Conservation (phyloP, 768 basidiomycete genomes). For the Suillus brevipes region DNA sequence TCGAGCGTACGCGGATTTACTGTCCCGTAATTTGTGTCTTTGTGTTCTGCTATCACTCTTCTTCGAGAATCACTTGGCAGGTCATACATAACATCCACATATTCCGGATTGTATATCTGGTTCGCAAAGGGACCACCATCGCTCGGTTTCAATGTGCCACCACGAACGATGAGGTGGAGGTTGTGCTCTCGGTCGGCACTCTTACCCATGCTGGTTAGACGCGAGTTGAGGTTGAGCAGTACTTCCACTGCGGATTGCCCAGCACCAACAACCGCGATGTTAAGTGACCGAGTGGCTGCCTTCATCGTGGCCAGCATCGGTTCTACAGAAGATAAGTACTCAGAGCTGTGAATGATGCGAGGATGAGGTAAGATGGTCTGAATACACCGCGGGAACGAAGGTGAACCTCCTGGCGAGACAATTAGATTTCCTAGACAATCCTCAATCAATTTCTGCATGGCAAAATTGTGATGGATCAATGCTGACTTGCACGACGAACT, state of each 20-base stretch:
- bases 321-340: conserved; percentile 41
- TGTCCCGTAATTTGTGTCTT: conserved; percentile 53
- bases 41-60: conserved; percentile 43
- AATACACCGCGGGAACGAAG: conserved; percentile 42
- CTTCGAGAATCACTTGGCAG: conserved; percentile 39
- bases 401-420: conserved; percentile 51
- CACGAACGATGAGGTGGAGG: conserved; percentile 52
- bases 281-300: conserved; percentile 28
- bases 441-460: background rate
- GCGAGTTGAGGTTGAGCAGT: conserved; percentile 43
- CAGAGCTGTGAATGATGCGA: conserved; percentile 45
- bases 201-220: conserved; percentile 35
- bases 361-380: conserved; percentile 33
- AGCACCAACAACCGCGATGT: conserved; percentile 47
- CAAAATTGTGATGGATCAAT: background rate
- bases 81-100: conserved; percentile 42
- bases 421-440: conserved; percentile 42
- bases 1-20: conserved; percentile 51
- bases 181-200: conserved; percentile 32
- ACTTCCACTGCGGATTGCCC: conserved; percentile 53
- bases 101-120: conserved; percentile 52
- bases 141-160: conserved; percentile 50
- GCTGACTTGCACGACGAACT: conserved; percentile 41
- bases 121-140: conserved; percentile 56
- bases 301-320: conserved; percentile 34